Evolutionary conservation across 2,329 filamentous ascomycete genomes (phyloP), one percentile per base, ranked within the genome.

Genomic region (Alternaria rosae): DNA sequence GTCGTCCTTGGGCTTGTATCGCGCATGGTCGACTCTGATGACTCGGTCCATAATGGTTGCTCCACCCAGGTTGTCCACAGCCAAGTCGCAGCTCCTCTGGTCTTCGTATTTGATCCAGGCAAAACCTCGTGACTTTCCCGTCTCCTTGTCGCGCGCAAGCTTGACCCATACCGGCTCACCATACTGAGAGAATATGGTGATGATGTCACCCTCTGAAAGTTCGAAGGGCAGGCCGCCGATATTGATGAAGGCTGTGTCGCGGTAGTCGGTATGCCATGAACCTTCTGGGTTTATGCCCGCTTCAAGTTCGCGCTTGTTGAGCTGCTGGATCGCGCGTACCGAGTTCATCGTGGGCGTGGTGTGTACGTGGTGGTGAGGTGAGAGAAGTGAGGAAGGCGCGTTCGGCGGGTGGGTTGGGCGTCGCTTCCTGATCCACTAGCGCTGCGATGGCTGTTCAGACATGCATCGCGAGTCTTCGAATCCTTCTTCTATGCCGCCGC

Each of bases 91-190:
- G 81, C 94, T 97, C 70, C 94, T 87, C 83, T 99, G 95, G 80
- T 99, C 94, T 78, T 99, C 95, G 80, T 98, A 99, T 78, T 99
- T 99, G 61, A 99, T 86, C 86, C 96, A 99, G 3, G 91, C 93
- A 76, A 98, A 99, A 0, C 95, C 95, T 69, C 91, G 91, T 64
- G 92, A 96, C 81, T 97, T 97, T 64, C 95, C 95, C 0, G 94
- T 96, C 78, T 98, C 96, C 77, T 95, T 95, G 84, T 99, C 95
- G 74, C 95, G 92, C 50, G 91, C 89, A 12, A 99, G 88, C 73
- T 97, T 96, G 61, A 99, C 86, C 81, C 94, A 96, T 4, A 94
- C 92, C 3, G 96, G 96, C 77, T 98, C 94, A 71, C 95, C 95
- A 76, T 91, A 99, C 79, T 99, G 95, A 7, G 93, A 97, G 84